Conservation (phyloP, 2,329 filamentous ascomycete species). For the Lasiodiplodia gonubiensis region DNA sequence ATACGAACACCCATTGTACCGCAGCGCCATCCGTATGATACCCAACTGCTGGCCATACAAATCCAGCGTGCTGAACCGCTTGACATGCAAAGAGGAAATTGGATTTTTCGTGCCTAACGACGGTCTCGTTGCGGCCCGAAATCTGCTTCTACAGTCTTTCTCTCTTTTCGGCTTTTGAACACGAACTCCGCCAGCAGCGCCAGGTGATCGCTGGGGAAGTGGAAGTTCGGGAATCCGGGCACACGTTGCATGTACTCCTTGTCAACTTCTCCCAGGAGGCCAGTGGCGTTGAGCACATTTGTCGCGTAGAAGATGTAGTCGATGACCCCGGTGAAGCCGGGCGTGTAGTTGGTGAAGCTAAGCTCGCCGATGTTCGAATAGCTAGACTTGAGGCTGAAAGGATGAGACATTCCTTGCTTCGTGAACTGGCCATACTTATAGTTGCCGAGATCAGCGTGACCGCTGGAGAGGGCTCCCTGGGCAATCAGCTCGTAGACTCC, state of each 20-base stretch:
- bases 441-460: constrained; percentile 79
- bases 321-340: constrained; percentile 87
- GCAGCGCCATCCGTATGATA: constrained; percentile 25
- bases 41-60: constrained; percentile 24
- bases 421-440: constrained; percentile 94
- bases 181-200: constrained; percentile 88
- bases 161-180: constrained; percentile 85
- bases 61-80: constrained; percentile 21
- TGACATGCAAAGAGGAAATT: constrained; percentile 24
- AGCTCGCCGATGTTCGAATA: constrained; percentile 86
- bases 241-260: constrained; percentile 83
- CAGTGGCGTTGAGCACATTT: constrained; percentile 82
- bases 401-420: constrained; percentile 87
- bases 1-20: constrained; percentile 24
- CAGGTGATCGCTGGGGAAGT: constrained; percentile 92
- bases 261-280: constrained; percentile 85
- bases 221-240: constrained; percentile 90
- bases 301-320: constrained; percentile 99
- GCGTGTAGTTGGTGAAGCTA: constrained; percentile 95
- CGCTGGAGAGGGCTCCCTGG: constrained; percentile 75
- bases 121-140: constrained; percentile 43
- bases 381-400: constrained; percentile 89
- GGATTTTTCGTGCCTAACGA: constrained; percentile 19
- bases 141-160: constrained; percentile 51
- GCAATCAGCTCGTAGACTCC: constrained; percentile 91